phyloP scores from a whole-genome alignment of 164 flowering plant species.

The Sextonia rubra region DNA sequence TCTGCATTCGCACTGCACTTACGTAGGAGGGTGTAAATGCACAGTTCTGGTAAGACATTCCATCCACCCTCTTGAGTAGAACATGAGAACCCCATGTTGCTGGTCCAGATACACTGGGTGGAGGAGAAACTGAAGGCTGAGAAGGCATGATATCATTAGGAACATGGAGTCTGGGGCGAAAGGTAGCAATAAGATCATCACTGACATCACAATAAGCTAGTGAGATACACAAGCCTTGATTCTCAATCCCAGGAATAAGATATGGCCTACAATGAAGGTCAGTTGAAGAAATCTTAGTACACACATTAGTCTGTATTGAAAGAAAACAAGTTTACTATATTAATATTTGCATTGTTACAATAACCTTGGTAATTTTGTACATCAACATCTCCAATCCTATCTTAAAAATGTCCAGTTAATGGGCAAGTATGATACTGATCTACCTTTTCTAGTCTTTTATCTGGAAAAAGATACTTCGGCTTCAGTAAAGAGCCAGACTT shows the following conservation, averaged over 20 bases:
- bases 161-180: slow-evolving; percentile 64
- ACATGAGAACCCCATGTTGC: slow-evolving; percentile 56
- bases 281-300: slow-evolving; percentile 9
- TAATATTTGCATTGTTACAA: not conserved
- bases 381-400: not conserved
- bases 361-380: not conserved
- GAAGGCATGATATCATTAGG: slow-evolving; percentile 26
- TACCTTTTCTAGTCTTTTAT: too few species aligned
- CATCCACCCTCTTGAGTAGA: slow-evolving; percentile 33
- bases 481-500: too few species aligned
- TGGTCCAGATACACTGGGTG: slow-evolving; percentile 32
- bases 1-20: slow-evolving; percentile 54
- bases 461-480: too few species aligned
- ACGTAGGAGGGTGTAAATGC: slow-evolving; percentile 43
- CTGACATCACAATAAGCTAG: slow-evolving; percentile 53
- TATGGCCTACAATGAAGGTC: slow-evolving; percentile 46
- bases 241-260: slow-evolving; percentile 51
- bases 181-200: slow-evolving; percentile 70
- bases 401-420: not conserved
- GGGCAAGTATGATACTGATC: too few species aligned
- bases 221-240: slow-evolving; percentile 89
- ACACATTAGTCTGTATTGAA: not conserved
- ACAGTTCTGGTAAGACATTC: slow-evolving; percentile 29
- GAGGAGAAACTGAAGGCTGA: slow-evolving; percentile 38
- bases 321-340: not conserved